Evolutionary conservation across 2,329 filamentous ascomycete species (phyloP).

Genomic region (Zopfia rhizophila): DNA sequence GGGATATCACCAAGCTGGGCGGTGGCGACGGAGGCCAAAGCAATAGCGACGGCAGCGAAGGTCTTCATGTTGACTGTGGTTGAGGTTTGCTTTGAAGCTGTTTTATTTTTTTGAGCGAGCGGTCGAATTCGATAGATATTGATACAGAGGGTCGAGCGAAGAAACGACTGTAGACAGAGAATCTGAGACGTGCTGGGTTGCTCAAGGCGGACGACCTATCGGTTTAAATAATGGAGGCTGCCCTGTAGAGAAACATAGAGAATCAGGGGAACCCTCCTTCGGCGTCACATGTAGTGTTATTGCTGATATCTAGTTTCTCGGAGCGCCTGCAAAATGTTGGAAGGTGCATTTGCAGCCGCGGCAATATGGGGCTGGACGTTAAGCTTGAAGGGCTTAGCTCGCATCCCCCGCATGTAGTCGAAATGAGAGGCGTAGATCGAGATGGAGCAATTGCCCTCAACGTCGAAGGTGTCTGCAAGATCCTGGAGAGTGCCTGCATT

Average conservation of each 20-base stretch:
- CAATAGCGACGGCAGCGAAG: constrained; percentile 51
- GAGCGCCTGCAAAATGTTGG: constrained; percentile 4
- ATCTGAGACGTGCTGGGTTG: constrained; percentile 6
- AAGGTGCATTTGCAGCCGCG: constrained; percentile 14
- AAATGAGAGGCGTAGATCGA: constrained; percentile 34
- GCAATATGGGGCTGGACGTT: constrained; percentile 21
- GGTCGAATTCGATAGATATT: constrained; percentile 25
- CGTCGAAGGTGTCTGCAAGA: constrained; percentile 6
- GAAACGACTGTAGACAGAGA: constrained; percentile 19
- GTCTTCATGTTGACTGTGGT: constrained; percentile 50
- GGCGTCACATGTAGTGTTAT: constrained; percentile 24
- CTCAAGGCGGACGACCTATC: constrained; percentile 2
- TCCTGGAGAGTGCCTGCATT: not conserved
- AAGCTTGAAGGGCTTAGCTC: constrained; percentile 20
- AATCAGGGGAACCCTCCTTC: constrained; percentile 14
- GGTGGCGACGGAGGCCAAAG: constrained; percentile 56
- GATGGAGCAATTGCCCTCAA: constrained; percentile 34
- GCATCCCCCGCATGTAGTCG: constrained; percentile 17
- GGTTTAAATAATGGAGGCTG: constrained; percentile 24
- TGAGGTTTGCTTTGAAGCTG: constrained; percentile 16
- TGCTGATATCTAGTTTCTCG: constrained; percentile 3
- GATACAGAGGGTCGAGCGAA: constrained; percentile 13
- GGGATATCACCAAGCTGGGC: constrained; percentile 60
- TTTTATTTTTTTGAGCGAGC: constrained; percentile 24
- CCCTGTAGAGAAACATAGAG: not conserved